These are phyloP conservation scores for Penstemon eatonii DNA, from an alignment of 257 asterid genomes.

Conservation along the genomic window DNA sequence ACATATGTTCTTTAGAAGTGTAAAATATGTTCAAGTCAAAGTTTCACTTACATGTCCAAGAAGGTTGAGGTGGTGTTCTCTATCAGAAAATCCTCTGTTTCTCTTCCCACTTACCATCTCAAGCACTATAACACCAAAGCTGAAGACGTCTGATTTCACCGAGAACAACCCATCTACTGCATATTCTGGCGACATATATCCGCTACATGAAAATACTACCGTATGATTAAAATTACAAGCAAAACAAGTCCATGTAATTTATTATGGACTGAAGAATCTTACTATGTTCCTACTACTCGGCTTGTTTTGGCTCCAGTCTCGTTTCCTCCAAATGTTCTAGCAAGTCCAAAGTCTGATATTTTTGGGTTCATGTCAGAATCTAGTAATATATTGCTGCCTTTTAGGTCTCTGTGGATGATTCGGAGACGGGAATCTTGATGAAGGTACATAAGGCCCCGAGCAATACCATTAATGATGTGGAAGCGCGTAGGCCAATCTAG, in stretches of 20 bases:
- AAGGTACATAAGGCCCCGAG: constrained; percentile 42
- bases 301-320: constrained; percentile 40
- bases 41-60: constrained; percentile 35
- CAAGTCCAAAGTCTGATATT: constrained; percentile 43
- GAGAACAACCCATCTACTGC: constrained; percentile 40
- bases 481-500: constrained; percentile 40
- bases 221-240: neutral
- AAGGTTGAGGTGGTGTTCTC: constrained; percentile 36
- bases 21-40: neutral
- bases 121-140: constrained; percentile 38
- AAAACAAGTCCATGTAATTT: neutral
- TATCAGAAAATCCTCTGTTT: constrained; percentile 30
- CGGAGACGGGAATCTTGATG: constrained; percentile 43
- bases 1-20: neutral
- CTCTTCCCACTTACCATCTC: constrained; percentile 36
- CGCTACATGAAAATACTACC: constrained; percentile 25
- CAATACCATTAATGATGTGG: constrained; percentile 39
- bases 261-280: constrained; percentile 5
- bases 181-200: constrained; percentile 45
- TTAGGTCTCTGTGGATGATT: constrained; percentile 38
- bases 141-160: constrained; percentile 39
- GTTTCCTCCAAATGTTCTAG: constrained; percentile 37
- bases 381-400: constrained; percentile 39
- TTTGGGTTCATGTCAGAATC: constrained; percentile 41
- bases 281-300: constrained; percentile 44